Evolutionary conservation across 1,284 basidiomycete genomes (phyloP), one percentile per base, ranked within the genome.

Genomic region (Sporisorium iseilematis-ciliati): DNA sequence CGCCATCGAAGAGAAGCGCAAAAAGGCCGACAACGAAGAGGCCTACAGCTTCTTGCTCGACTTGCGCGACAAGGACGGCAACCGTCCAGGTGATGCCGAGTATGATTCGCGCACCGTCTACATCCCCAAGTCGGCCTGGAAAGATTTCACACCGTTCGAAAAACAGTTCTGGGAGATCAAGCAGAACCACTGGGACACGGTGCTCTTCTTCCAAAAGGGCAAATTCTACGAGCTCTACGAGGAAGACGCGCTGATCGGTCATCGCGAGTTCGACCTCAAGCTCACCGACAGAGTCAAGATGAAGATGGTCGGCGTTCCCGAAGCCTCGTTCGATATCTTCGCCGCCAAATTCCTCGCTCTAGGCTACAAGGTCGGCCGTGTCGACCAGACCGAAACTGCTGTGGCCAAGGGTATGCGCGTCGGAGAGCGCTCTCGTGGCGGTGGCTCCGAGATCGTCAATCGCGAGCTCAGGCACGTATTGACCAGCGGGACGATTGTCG

Each of bases 131-230:
- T 89, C 87, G 52, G 91, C 91, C 0, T 97, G 95, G 94, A 88
- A 88, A 18, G 87, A 88, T 1, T 97, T 99, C 81, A 95, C 95
- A 0, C 95, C 95, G 0, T 99, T 99, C 82, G 96, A 99, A 87
- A 93, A 91, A 80, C 83, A 84, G 57, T 84, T 82, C 58, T 84
- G 82, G 82, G 64, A 73, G 53, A 79, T 83, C 72, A 83, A 83
- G 76, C 82, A 83, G 66, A 78, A 82, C 38, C 80, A 83, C 57
- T 82, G 69, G 68, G 85, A 68, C 77, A 93, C 86, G 88, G 89
- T 98, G 20, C 87, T 99, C 45, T 99, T 99, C 88, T 99, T 99
- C 87, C 96, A 99, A 86, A 97, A 91, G 90, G 94, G 94, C 67
- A 88, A 87, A 84, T 87, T 84, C 66, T 80, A 77, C 68, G 84